Conservation (phyloP, 352 stramenopile genomes). For the Thraustotheca clavata region DNA sequence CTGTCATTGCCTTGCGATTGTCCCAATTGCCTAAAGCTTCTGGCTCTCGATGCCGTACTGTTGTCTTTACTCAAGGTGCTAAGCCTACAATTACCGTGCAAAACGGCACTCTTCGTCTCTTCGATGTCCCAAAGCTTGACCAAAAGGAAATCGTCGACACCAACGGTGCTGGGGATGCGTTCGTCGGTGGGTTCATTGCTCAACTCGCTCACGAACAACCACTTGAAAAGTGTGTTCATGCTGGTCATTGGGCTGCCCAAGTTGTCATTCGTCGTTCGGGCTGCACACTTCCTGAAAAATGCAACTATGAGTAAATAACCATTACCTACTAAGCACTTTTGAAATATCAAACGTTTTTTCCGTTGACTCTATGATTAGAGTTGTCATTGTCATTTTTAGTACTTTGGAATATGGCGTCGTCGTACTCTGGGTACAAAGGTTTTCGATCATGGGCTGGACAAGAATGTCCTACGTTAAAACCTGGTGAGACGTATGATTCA, state of each 20-base stretch:
- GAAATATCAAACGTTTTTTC: not conserved
- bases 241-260: slow-evolving; percentile 94
- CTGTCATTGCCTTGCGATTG: slow-evolving; percentile 90
- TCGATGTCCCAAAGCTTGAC: slow-evolving; percentile 84
- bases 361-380: not conserved
- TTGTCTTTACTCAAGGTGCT: slow-evolving; percentile 98
- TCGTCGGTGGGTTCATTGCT: slow-evolving; percentile 97
- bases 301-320: slow-evolving; percentile 87
- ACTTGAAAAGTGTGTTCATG: slow-evolving; percentile 92
- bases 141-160: slow-evolving; percentile 95
- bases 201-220: slow-evolving; percentile 80
- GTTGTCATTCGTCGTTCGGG: slow-evolving; percentile 96
- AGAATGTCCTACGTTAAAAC: slow-evolving; percentile 64
- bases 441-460: slow-evolving; percentile 65
- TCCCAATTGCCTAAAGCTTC: slow-evolving; percentile 91
- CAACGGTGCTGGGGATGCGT: slow-evolving; percentile 98
- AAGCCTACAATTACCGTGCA: slow-evolving; percentile 94
- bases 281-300: slow-evolving; percentile 91
- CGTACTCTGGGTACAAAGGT: slow-evolving; percentile 60
- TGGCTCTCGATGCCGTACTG: slow-evolving; percentile 83
- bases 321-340: not conserved
- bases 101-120: slow-evolving; percentile 89
- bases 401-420: no score
- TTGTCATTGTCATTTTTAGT: not conserved
- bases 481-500: slow-evolving; percentile 54